A percentile compares a stretch with the other conserved stretches of the same genome.
These are phyloP conservation scores for Trichoderma asperelloides DNA, from an alignment of 495 filamentous ascomycete genomes.

Conservation along the genomic window DNA sequence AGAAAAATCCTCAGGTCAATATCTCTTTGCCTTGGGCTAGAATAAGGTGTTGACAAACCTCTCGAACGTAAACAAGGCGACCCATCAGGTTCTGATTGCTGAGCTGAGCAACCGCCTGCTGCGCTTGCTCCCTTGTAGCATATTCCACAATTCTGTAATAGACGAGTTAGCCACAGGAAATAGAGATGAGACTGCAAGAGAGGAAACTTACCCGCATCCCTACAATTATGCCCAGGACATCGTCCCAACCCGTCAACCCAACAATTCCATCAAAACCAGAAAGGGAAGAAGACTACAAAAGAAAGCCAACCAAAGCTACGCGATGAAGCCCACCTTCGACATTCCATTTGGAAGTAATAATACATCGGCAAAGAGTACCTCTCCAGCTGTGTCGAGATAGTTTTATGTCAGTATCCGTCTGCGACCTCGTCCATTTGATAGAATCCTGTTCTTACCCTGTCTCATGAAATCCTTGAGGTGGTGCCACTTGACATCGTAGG, in stretches of 20 bases:
- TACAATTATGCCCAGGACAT: conserved; percentile 80
- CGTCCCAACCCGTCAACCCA: conserved; percentile 99
- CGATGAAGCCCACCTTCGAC: conserved; percentile 99
- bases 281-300: conserved; percentile 57
- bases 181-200: background rate
- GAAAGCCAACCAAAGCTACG: conserved; percentile 77
- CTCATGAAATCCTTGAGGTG: conserved; percentile 99
- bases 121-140: conserved; percentile 97
- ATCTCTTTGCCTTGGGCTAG: background rate
- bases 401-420: conserved; percentile 12
- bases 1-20: background rate
- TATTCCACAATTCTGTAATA: conserved; percentile 98
- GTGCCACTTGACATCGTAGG: conserved; percentile 99
- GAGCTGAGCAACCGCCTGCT: conserved; percentile 92
- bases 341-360: conserved; percentile 99
- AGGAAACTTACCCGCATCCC: conserved; percentile 92
- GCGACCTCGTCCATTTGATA: conserved; percentile 9
- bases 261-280: conserved; percentile 73
- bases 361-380: conserved; percentile 99
- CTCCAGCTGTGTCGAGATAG: conserved; percentile 61
- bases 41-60: conserved; percentile 50
- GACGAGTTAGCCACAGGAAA: background rate
- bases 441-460: conserved; percentile 63
- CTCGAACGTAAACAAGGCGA: conserved; percentile 93
- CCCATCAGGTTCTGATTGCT: conserved; percentile 99